Conservation (phyloP, 768 basidiomycete species). For the Rhizopogon sp. region DNA sequence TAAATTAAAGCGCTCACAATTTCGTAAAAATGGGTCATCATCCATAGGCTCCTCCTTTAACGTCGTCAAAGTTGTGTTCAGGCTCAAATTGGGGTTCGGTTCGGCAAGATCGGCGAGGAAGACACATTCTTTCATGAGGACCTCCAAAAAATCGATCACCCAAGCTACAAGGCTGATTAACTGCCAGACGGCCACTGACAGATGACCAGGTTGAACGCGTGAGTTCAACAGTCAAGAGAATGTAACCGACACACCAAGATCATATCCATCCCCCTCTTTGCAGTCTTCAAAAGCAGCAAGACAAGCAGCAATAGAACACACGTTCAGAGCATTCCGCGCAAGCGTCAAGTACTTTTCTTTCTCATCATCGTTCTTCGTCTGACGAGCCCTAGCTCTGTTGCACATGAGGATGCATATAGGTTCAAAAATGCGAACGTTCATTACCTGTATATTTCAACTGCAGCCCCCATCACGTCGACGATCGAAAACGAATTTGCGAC, state of each 20-base stretch:
- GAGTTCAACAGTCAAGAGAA: neutral
- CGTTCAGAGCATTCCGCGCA: slow-evolving; percentile 63
- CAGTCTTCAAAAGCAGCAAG: slow-evolving; percentile 66
- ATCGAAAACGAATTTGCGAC: slow-evolving; percentile 33
- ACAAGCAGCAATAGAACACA: slow-evolving; percentile 58
- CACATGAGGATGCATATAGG: slow-evolving; percentile 3
- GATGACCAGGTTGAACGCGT: slow-evolving; percentile 4
- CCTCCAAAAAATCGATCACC: slow-evolving; percentile 58
- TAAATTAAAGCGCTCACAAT: slow-evolving; percentile 19
- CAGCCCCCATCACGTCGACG: slow-evolving; percentile 48
- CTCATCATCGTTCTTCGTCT: slow-evolving; percentile 27
- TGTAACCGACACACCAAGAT: slow-evolving; percentile 44
- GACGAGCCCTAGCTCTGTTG: slow-evolving; percentile 28
- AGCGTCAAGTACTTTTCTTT: slow-evolving; percentile 37
- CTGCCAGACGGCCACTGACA: slow-evolving; percentile 67
- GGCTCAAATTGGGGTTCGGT: neutral
- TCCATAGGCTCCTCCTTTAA: slow-evolving; percentile 25
- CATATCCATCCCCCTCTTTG: slow-evolving; percentile 53
- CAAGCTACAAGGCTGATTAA: slow-evolving; percentile 58
- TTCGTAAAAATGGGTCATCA: slow-evolving; percentile 17
- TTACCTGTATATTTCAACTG: slow-evolving; percentile 33
- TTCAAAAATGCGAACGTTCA: neutral
- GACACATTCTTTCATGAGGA: slow-evolving; percentile 51
- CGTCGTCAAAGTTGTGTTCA: neutral
- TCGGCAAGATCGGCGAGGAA: slow-evolving; percentile 24